Conservation (phyloP, 352 stramenopile species). For the Phytophthora pistaciae region DNA sequence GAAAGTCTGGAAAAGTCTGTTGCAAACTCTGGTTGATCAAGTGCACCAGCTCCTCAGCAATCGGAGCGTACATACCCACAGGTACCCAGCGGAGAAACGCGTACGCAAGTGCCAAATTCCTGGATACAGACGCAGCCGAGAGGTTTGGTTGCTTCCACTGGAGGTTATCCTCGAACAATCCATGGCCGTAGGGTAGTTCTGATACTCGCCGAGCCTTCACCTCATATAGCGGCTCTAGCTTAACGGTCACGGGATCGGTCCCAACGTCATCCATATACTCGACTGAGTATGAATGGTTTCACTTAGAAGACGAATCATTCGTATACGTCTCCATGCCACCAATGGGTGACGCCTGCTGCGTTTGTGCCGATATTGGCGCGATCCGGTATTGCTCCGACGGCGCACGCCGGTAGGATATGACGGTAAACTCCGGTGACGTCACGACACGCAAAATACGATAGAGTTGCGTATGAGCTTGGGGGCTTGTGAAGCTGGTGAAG, state of each 20-base stretch:
- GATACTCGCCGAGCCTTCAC: not conserved
- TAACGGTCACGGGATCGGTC: no score
- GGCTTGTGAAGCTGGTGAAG: conserved; percentile 14
- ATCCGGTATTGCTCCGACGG: conserved; percentile 13
- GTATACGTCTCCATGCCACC: not conserved
- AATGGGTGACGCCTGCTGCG: no score
- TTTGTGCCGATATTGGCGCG: not conserved
- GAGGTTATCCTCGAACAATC: conserved; percentile 2
- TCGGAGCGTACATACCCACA: conserved; percentile 43
- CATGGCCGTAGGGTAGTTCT: not conserved
- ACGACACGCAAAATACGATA: conserved; percentile 52
- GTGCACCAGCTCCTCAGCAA: conserved; percentile 48
- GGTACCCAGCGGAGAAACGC: conserved; percentile 51
- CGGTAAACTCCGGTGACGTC: conserved; percentile 57
- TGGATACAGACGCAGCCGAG: conserved; percentile 38
- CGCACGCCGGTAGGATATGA: conserved; percentile 67
- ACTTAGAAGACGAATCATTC: not conserved
- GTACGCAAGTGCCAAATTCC: conserved; percentile 58
- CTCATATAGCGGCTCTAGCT: no score
- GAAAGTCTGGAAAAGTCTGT: no score
- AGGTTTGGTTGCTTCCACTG: conserved; percentile 6
- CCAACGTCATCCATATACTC: no score
- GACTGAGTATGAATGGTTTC: not conserved
- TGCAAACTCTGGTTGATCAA: conserved; percentile 12
- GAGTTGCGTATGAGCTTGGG: conserved; percentile 14